Evolutionary conservation across 306 rosid species (phyloP).

Genomic region (Herpetospermum pedunculosum): DNA sequence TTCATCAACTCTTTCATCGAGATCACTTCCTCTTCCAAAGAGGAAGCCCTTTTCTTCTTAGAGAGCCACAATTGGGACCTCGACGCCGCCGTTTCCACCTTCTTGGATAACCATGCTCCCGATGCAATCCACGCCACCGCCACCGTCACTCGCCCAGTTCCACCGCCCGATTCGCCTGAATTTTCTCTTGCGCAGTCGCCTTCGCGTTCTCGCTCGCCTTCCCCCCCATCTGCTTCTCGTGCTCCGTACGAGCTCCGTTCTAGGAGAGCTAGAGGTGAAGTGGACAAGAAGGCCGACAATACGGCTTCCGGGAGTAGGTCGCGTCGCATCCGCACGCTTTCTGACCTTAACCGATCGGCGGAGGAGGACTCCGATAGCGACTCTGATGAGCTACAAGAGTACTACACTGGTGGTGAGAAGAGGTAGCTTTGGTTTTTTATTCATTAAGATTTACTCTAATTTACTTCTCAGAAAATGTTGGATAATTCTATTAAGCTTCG

Average conservation of each 20-base stretch:
- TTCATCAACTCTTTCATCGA: conserved; percentile 62
- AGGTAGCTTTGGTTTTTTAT: conserved; percentile 29
- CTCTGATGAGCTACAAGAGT: conserved; percentile 67
- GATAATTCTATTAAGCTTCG: background rate
- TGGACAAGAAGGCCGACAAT: conserved; percentile 1
- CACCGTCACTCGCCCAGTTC: conserved; percentile 2
- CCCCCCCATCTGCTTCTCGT: conserved; percentile 26
- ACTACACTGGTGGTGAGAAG: conserved; percentile 82
- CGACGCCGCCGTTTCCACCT: conserved; percentile 82
- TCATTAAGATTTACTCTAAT: background rate
- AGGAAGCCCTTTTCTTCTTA: conserved; percentile 72
- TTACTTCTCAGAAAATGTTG: background rate
- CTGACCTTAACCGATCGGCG: conserved; percentile 52
- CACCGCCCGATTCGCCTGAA: conserved; percentile 12
- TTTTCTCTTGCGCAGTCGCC: conserved; percentile 16
- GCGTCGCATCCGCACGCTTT: conserved; percentile 41
- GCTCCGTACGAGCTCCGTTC: conserved; percentile 71
- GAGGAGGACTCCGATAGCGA: conserved; percentile 38
- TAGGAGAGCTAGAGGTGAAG: conserved; percentile 26
- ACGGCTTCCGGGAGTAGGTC: conserved; percentile 33
- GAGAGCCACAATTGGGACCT: conserved; percentile 82
- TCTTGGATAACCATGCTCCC: conserved; percentile 32
- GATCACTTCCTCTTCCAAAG: conserved; percentile 59
- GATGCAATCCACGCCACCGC: background rate
- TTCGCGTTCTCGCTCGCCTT: conserved; percentile 23